Evolutionary conservation across 768 basidiomycete genomes (phyloP), one percentile per base, ranked within the genome.

Genomic region (Lentinula guzmanii): DNA sequence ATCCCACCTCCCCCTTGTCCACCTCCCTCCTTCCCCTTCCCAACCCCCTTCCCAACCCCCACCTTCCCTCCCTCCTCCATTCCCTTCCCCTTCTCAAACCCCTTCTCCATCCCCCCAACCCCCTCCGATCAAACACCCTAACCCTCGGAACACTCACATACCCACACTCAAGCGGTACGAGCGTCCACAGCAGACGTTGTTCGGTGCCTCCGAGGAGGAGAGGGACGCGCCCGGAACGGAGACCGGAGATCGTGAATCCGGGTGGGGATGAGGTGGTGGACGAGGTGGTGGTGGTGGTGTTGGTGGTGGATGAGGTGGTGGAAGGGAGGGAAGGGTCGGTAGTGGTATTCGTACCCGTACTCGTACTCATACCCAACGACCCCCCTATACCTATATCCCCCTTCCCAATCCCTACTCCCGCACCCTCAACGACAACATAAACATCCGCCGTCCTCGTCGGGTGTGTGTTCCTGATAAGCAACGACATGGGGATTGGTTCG

Each of bases 181-280:
- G 69, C 33, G 79, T 82, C 89, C 90, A 93, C 9, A 73, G 73
- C 21, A 93, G 56, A 61, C 71, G 78, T 65, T 86, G 86, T 70
- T 92, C 90, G 31, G 79, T 75, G 5, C 87, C 87, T 0, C 93
- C 89, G 46, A 91, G 75, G n/a, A 98, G 74, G 50, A 89, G 73
- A 2, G 91, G 86, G 8, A 93, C 65, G 9, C 86, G 81, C 3
- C 85, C 84, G 53, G 76, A 82, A 52, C 91, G 78, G 39, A 90
- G 70, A 0, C 95, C 95, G 2, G 91, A 83, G 46, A 94, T 83
- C 15, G 95, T 84, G 71, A 97, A 96, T n/a, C 81, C 78, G 91
- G 91, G 11, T 80, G 73, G 0, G 74, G 37, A 21, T 24, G 24
- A 24, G 24, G 11, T 7, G 16, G 5, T 41, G 18, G 21, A 21